Conservation (phyloP, 208 protist species). For the Leishmania turanica region DNA sequence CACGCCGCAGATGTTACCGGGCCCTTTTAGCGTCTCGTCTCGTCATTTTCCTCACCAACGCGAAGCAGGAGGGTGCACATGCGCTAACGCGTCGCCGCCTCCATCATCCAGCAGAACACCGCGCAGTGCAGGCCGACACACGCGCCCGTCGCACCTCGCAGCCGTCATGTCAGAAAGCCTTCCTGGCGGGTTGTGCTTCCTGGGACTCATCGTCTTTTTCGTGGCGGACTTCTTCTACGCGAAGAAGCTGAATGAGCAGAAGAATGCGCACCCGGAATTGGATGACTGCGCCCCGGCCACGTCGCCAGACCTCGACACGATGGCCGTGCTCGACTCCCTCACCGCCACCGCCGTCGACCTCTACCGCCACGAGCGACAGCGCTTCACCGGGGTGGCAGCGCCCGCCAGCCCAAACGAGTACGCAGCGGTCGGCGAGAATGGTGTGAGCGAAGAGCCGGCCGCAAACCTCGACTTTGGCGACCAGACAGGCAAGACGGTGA, state of each 20-base stretch:
- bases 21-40: not conserved
- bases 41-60: not conserved
- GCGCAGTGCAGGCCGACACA: not conserved
- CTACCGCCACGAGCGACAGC: conserved; percentile 48
- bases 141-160: not conserved
- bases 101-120: not conserved
- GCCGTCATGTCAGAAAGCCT: conserved; percentile 34
- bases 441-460: not conserved
- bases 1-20: not conserved
- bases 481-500: conserved; percentile 21
- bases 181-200: conserved; percentile 31
- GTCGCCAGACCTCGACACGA: conserved; percentile 73
- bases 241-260: conserved; percentile 47
- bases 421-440: conserved; percentile 13
- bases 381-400: conserved; percentile 22
- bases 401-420: conserved; percentile 21
- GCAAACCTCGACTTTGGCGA: not conserved
- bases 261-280: conserved; percentile 65
- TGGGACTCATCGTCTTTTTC: conserved; percentile 65
- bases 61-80: not conserved
- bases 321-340: conserved; percentile 54
- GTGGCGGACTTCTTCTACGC: conserved; percentile 63
- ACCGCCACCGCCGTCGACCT: conserved; percentile 52
- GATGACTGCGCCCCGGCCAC: conserved; percentile 68
- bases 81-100: not conserved